Conservation (phyloP, 495 filamentous ascomycete genomes). For the Aspergillus ostianus region DNA sequence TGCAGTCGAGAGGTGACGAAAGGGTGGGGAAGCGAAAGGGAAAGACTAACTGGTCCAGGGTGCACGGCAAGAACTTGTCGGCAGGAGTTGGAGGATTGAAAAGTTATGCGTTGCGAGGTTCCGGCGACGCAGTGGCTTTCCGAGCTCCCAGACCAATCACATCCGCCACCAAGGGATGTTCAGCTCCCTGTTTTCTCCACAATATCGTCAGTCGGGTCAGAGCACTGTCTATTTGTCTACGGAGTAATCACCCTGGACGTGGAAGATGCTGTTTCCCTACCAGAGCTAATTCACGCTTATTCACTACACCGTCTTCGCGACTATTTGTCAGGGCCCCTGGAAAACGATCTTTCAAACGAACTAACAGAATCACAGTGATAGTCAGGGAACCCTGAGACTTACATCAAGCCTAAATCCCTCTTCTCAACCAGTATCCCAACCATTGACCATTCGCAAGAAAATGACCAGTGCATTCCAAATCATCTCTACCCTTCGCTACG, state of each 20-base stretch:
- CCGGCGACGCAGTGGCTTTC: conserved; percentile 23
- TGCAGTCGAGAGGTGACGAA: background rate
- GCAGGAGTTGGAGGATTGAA: conserved; percentile 30
- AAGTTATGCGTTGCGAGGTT: conserved; percentile 28
- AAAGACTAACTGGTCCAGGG: conserved; percentile 20
- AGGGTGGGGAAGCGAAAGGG: background rate
- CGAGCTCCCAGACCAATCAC: conserved; percentile 42
- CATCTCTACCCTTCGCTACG: conserved; percentile 74
- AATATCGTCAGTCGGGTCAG: conserved; percentile 6
- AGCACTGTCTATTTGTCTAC: conserved; percentile 17
- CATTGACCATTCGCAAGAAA: too few relatives aligned
- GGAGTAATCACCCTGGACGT: too few relatives aligned
- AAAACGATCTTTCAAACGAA: too few relatives aligned
- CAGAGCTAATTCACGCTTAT: too few relatives aligned
- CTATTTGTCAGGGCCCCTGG: too few relatives aligned
- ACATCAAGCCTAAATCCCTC: background rate
- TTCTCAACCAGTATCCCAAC: background rate
- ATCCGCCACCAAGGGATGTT: conserved; percentile 17
- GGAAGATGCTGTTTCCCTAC: too few relatives aligned
- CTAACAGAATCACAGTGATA: background rate
- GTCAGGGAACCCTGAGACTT: too few relatives aligned
- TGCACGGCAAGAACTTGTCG: conserved; percentile 20
- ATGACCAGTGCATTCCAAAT: conserved; percentile 47
- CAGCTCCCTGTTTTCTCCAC: conserved; percentile 27
- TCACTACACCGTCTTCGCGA: too few relatives aligned